Evolutionary conservation across 495 filamentous ascomycete species (phyloP), one percentile per base, ranked within the genome.

Genomic region (Cercophora scortea): DNA sequence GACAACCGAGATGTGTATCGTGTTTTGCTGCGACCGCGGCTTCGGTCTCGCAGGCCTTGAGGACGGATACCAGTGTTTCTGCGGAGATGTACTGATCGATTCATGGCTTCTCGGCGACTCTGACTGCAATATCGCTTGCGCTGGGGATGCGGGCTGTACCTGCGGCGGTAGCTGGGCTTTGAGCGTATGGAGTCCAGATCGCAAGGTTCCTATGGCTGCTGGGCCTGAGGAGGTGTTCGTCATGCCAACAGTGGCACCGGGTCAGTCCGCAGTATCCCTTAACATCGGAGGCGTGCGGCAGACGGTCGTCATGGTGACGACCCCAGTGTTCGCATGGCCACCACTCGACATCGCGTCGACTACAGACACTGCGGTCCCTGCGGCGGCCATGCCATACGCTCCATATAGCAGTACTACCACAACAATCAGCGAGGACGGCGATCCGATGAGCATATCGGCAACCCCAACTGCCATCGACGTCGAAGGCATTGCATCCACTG

Each of bases 61-160:
- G 57, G 81, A 80, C 50, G 78, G 73, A 41, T 74, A 71, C 45
- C 73, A 81, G 56, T 85, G 83, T 59, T 83, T 78, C 56, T 86
- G 82, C 58, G 80, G 78, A 17, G 77, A 80, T 53, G 58, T 58
- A 8, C 52, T 76, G 38, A 57, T 65, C 7, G 64, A 67, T 32
- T 71, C 63, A 11, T 62, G 58, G 54, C 56, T 57, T 8, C 50
- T 71, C 12, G 69, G 61, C 13, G 71, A 73, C 8, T 54, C 44
- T 4, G 49, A 51, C 45, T 78, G 74, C 60, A 61, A 64, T 33
- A 66, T 62, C 45, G 55, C 70, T 4, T 76, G 73, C 53, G 59
- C 60, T n/a, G 71, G 71, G 36, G 70, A 72, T 49, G n/a, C 49
- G 1, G 55, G 48, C 4, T 61, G 70, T 57, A 61, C 52, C 7